Evolutionary conservation across 306 rosid genomes (phyloP).

Genomic region (Prunus dulcis): DNA sequence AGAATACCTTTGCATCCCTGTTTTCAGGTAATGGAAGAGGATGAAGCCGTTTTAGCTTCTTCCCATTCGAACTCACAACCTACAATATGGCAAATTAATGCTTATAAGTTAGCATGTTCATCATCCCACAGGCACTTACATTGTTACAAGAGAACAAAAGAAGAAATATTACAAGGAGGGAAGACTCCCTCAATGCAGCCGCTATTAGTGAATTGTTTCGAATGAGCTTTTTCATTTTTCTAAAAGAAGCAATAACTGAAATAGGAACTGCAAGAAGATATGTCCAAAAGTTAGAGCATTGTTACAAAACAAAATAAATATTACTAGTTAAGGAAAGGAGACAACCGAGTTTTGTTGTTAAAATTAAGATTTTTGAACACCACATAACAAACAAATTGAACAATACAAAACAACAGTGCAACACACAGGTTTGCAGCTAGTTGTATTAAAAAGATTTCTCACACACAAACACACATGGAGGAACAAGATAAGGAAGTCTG

Average conservation of each 20-base stretch:
- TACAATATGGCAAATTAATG: slow-evolving; percentile 23
- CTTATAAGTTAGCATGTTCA: slow-evolving; percentile 15
- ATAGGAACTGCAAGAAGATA: slow-evolving; percentile 67
- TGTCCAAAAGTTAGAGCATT: not conserved
- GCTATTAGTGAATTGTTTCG: slow-evolving; percentile 48
- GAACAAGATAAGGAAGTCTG: not conserved
- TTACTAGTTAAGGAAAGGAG: not conserved
- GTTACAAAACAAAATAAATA: not conserved
- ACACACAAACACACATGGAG: not conserved
- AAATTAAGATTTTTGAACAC: not conserved
- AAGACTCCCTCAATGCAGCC: slow-evolving; percentile 77
- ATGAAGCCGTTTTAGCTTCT: slow-evolving; percentile 78
- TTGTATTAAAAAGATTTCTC: not conserved
- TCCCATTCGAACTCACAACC: slow-evolving; percentile 83
- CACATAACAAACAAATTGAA: not conserved
- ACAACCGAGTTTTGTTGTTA: not conserved
- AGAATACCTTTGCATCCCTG: slow-evolving; percentile 74
- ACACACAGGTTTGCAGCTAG: not conserved
- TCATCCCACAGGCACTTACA: slow-evolving; percentile 21
- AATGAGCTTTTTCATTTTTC: slow-evolving; percentile 73
- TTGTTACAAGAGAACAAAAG: slow-evolving; percentile 15
- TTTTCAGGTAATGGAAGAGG: slow-evolving; percentile 47
- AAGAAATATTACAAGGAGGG: slow-evolving; percentile 59
- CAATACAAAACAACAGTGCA: not conserved
- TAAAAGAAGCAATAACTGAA: slow-evolving; percentile 72